These are phyloP conservation scores for Capsicum baccatum DNA, from an alignment of 257 asterid species.

Conservation along the genomic window DNA sequence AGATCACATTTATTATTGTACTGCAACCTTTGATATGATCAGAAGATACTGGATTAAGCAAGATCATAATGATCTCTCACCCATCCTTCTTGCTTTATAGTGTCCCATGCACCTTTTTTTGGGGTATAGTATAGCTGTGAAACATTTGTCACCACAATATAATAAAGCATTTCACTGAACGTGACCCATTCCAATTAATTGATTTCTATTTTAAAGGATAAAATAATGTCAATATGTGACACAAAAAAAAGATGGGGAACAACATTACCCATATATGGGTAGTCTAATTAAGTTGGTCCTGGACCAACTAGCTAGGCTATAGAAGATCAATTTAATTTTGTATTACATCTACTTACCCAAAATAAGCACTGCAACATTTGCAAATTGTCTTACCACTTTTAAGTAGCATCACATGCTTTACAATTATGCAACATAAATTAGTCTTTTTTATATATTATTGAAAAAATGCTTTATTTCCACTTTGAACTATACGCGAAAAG, in stretches of 20 bases:
- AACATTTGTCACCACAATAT: constrained; percentile 50
- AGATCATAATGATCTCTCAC: no score
- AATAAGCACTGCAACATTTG: constrained; percentile 20
- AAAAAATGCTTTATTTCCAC: no score
- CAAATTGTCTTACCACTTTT: background rate
- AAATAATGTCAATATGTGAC: background rate
- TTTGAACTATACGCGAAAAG: no score
- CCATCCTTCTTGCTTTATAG: no score
- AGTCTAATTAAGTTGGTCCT: constrained; percentile 24
- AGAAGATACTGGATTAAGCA: no score
- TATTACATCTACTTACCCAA: constrained; percentile 24
- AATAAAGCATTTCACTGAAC: constrained; percentile 22
- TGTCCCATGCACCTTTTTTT: background rate
- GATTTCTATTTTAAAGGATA: constrained; percentile 21
- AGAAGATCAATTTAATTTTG: constrained; percentile 33
- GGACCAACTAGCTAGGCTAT: background rate
- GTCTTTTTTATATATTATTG: background rate
- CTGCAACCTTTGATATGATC: no score
- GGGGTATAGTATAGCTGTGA: constrained; percentile 28
- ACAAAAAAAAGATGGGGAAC: background rate
- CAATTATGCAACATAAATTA: background rate
- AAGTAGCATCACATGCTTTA: background rate
- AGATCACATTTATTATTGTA: no score
- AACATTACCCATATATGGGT: background rate
- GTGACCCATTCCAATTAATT: constrained; percentile 15